phyloP scores from a whole-genome alignment of 2,329 filamentous ascomycete species.

The Alternaria brassicicola region DNA sequence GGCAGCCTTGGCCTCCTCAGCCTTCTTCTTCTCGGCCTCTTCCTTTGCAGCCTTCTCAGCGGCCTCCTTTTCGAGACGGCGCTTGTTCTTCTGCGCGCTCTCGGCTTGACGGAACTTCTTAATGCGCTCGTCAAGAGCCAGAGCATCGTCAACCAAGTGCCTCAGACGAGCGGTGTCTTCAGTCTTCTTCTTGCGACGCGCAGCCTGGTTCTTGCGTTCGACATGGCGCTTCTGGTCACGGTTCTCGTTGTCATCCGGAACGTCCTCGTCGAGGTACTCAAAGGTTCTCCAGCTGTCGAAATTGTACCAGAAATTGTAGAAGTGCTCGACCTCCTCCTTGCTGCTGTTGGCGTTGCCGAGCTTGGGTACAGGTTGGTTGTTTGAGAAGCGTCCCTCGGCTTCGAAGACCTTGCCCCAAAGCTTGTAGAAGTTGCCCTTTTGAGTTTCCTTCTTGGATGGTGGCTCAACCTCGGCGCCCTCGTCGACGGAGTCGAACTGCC shows the following conservation, averaged over 20 bases:
- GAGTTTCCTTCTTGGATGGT: conserved; percentile 86
- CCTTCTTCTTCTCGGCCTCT: conserved; percentile 82
- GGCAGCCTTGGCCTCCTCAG: conserved; percentile 77
- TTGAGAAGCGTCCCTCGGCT: conserved; percentile 90
- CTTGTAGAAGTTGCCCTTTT: conserved; percentile 93
- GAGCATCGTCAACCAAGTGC: conserved; percentile 84
- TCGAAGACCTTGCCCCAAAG: conserved; percentile 91
- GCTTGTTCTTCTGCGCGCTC: conserved; percentile 95
- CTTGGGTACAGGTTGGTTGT: conserved; percentile 82
- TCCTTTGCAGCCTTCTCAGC: conserved; percentile 86
- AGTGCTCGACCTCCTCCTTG: conserved; percentile 88
- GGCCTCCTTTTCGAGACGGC: conserved; percentile 86
- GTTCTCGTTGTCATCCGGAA: conserved; percentile 98
- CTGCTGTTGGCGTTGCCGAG: conserved; percentile 84
- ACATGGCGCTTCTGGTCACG: conserved; percentile 98
- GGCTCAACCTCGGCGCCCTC: conserved; percentile 91
- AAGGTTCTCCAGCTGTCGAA: conserved; percentile 98
- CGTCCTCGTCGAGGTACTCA: conserved; percentile 98
- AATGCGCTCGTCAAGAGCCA: conserved; percentile 89
- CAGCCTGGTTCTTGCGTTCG: conserved; percentile 97
- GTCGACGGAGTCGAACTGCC: conserved; percentile 96
- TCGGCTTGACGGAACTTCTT: conserved; percentile 95
- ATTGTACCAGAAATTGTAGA: conserved; percentile 99
- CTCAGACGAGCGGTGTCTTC: conserved; percentile 93
- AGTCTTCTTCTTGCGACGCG: conserved; percentile 98